Conservation (phyloP, 768 basidiomycete species). For the Leccinum subgranulosum region DNA sequence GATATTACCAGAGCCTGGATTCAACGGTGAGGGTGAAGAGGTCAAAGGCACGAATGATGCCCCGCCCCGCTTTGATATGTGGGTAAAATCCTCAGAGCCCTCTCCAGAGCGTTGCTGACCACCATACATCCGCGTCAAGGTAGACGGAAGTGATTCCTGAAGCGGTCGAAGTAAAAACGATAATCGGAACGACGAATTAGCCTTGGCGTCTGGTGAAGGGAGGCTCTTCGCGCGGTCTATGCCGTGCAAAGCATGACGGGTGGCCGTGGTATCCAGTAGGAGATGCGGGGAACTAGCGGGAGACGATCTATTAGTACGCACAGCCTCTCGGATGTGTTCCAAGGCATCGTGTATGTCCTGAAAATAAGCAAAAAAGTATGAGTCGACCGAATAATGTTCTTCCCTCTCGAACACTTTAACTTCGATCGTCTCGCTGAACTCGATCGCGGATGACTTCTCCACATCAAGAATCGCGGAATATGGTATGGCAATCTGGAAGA, state of each 20-base stretch:
- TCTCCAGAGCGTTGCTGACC: constrained; percentile 34
- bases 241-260: constrained; percentile 33
- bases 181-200: constrained; percentile 55
- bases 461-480: constrained; percentile 87
- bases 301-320: constrained; percentile 51
- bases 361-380: constrained; percentile 96
- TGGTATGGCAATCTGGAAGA: constrained; percentile 81
- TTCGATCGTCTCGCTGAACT: constrained; percentile 96
- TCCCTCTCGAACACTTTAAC: constrained; percentile 83
- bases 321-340: constrained; percentile 75
- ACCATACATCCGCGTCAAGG: constrained; percentile 32
- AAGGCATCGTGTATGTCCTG: constrained; percentile 73
- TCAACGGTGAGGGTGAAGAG: constrained; percentile 32
- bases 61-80: constrained; percentile 56
- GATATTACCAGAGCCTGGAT: constrained; percentile 11
- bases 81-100: constrained; percentile 64
- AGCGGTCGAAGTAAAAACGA: constrained; percentile 67
- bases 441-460: constrained; percentile 83
- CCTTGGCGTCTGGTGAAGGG: constrained; percentile 32
- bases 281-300: constrained; percentile 20
- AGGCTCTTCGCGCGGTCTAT: constrained; percentile 42
- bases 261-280: constrained; percentile 59
- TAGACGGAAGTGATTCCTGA: constrained; percentile 48
- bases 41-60: constrained; percentile 62
- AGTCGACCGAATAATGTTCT: constrained; percentile 75